Percentiles rank a stretch among this genome's conserved stretches.
phyloP scores from a whole-genome alignment of 2,329 filamentous ascomycete species.

The Leptographium wingfieldii region DNA sequence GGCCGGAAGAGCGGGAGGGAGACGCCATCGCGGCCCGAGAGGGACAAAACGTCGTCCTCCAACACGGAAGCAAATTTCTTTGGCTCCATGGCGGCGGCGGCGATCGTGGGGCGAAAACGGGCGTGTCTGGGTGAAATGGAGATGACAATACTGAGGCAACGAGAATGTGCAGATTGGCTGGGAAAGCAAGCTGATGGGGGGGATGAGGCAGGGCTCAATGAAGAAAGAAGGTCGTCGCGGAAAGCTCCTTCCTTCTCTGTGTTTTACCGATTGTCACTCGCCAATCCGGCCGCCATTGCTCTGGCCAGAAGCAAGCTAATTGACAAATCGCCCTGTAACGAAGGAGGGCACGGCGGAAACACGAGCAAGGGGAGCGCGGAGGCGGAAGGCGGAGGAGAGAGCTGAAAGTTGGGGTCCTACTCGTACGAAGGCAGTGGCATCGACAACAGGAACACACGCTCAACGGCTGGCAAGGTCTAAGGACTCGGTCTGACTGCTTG shows the following conservation, averaged over 20 bases:
- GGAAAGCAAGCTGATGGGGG: background rate
- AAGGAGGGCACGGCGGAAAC: background rate
- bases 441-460: background rate
- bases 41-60: slow-evolving; percentile 10
- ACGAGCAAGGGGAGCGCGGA: background rate
- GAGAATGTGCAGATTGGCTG: background rate
- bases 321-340: background rate
- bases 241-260: slow-evolving; percentile 1
- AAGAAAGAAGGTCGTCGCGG: background rate
- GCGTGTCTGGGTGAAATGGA: background rate
- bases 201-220: background rate
- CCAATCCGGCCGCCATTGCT: background rate
- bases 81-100: slow-evolving; percentile 11
- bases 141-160: background rate
- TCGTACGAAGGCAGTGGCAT: slow-evolving; percentile 4
- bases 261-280: slow-evolving; percentile 6
- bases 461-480: background rate
- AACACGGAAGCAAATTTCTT: slow-evolving; percentile 12
- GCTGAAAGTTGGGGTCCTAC: background rate
- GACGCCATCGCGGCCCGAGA: slow-evolving; percentile 1
- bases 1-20: slow-evolving; percentile 3
- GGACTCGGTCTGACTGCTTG: slow-evolving; percentile 1
- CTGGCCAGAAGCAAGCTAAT: background rate
- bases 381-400: background rate
- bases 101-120: background rate